Base-by-base conservation (phyloP, 345 rosid species). In the Clarkia xantiana region DNA sequence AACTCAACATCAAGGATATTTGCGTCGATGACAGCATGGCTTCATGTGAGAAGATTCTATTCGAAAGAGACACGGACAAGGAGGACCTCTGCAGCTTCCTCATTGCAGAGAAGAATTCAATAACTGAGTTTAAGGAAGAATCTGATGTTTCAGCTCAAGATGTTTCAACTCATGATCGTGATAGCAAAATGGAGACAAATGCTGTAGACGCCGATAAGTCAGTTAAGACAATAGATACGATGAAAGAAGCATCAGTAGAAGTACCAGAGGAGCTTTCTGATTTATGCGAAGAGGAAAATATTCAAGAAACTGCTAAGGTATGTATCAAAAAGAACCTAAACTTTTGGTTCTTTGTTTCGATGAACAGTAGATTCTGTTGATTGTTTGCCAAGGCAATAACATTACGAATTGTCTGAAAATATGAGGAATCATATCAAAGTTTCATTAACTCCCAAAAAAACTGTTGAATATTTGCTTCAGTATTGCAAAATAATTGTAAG, bases 11-110 rank as follows among this genome's bases (percentile, higher is more conserved):
- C 22, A 91, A 86, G 71, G 98, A 84, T 55, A 81, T 86, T 12
- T 84, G 93, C 20, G 42, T 86, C 2, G 93, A 91, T 22, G 84
- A 91, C 56, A 88, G 74, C 49, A 67, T 84, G 14, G 82, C 79
- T 22, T 64, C 68, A 16, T 69, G 71, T 18, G 80, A 67, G 55
- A 78, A 67, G 68, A 71, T 79, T 51, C 68, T 73, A 60, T 78
- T 76, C 43, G 76, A 70, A 42, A 54, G 52, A 9, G 63, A 59
- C 11, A 47, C 23, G 36, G n/a, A 19, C 48, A 39, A 29, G 44
- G 38, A 40, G 7, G 61, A 40, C 15, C 14, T 22, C 2, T 6
- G 48, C 12, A 45, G 41, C 18, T 25, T 17, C 38, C 23, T 39
- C 16, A 38, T 59, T 16, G 11, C 10, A n/a, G 40, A 16, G 46